A percentile compares a stretch with the other conserved stretches of the same genome.
phyloP scores from a whole-genome alignment of 2,329 filamentous ascomycete species.

The Cordyceps militaris region DNA sequence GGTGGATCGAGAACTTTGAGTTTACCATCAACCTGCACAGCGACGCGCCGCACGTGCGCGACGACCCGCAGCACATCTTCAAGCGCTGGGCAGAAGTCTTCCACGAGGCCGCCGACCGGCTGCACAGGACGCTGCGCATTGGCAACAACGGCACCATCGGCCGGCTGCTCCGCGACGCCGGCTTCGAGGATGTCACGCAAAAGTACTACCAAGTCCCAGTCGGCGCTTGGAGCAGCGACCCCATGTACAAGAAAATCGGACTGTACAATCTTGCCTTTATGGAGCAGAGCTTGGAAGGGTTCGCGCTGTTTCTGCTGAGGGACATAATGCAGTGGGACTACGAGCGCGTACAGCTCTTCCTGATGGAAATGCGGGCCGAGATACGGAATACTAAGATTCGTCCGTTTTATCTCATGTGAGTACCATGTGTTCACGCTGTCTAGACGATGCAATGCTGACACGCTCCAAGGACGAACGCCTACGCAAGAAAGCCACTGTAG shows the following conservation, averaged over 20 bases:
- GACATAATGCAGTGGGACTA: constrained; percentile 24
- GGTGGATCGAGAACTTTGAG: constrained; percentile 30
- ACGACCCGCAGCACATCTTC: constrained; percentile 22
- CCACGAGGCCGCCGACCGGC: constrained; percentile 19
- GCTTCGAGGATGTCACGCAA: constrained; percentile 18
- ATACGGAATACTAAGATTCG: constrained; percentile 18
- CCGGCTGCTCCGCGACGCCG: constrained; percentile 19
- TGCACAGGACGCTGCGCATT: constrained; percentile 19
- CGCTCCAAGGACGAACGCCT: constrained; percentile 15
- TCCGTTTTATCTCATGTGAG: constrained; percentile 21
- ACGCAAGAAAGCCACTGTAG: constrained; percentile 10
- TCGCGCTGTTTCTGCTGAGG: constrained; percentile 22
- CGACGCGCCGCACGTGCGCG: constrained; percentile 18
- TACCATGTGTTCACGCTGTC: background rate
- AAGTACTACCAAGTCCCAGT: constrained; percentile 17
- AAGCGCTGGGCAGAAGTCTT: constrained; percentile 21
- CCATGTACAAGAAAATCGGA: constrained; percentile 13
- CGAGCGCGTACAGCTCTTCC: constrained; percentile 19
- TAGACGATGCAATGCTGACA: background rate
- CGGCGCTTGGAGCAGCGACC: constrained; percentile 16
- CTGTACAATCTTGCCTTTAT: constrained; percentile 20
- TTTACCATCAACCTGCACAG: constrained; percentile 18
- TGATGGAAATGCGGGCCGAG: constrained; percentile 20
- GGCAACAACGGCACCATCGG: constrained; percentile 18
- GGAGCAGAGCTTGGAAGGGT: constrained; percentile 23